A percentile compares a stretch with the other conserved stretches of the same genome.
Evolutionary conservation across 768 basidiomycete genomes (phyloP).

Genomic region (Leccinum sublutescens): DNA sequence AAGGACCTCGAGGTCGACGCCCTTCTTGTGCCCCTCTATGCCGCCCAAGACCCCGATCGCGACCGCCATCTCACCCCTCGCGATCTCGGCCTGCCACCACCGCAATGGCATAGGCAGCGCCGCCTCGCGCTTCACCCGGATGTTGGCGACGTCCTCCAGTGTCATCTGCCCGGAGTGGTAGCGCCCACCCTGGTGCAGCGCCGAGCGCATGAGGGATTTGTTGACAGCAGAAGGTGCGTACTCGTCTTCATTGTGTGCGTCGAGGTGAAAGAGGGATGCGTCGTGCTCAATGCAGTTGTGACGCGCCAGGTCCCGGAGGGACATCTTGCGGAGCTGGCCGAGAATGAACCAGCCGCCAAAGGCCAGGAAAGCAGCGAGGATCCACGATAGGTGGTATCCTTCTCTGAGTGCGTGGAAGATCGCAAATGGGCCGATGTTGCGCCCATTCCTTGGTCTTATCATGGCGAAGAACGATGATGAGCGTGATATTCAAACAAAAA

Average conservation of each 20-base stretch:
- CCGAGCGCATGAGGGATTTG: slow-evolving; percentile 37
- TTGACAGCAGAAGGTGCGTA: slow-evolving; percentile 50
- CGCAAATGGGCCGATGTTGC: slow-evolving; percentile 39
- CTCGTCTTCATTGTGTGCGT: slow-evolving; percentile 41
- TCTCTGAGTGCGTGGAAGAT: slow-evolving; percentile 43
- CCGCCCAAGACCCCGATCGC: slow-evolving; percentile 50
- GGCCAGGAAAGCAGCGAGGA: slow-evolving; percentile 47
- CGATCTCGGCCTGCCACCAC: slow-evolving; percentile 53
- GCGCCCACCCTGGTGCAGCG: slow-evolving; percentile 37
- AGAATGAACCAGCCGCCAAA: slow-evolving; percentile 48
- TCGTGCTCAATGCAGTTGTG: slow-evolving; percentile 58
- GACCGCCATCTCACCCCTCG: slow-evolving; percentile 65
- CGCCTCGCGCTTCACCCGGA: slow-evolving; percentile 51
- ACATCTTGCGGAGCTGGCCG: slow-evolving; percentile 31
- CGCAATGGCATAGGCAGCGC: slow-evolving; percentile 36
- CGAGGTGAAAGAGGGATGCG: slow-evolving; percentile 53
- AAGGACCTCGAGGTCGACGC: slow-evolving; percentile 47
- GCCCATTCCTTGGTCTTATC: slow-evolving; percentile 50
- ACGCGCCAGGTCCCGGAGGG: slow-evolving; percentile 41
- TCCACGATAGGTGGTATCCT: slow-evolving; percentile 49
- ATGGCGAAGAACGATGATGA: background rate
- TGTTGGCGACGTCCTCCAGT: slow-evolving; percentile 41
- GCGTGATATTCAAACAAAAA: background rate
- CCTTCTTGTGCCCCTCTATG: slow-evolving; percentile 36
- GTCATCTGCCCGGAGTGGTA: slow-evolving; percentile 30